Base-by-base conservation (phyloP, 2,329 filamentous ascomycete species). In the Botrytis fragariae region DNA sequence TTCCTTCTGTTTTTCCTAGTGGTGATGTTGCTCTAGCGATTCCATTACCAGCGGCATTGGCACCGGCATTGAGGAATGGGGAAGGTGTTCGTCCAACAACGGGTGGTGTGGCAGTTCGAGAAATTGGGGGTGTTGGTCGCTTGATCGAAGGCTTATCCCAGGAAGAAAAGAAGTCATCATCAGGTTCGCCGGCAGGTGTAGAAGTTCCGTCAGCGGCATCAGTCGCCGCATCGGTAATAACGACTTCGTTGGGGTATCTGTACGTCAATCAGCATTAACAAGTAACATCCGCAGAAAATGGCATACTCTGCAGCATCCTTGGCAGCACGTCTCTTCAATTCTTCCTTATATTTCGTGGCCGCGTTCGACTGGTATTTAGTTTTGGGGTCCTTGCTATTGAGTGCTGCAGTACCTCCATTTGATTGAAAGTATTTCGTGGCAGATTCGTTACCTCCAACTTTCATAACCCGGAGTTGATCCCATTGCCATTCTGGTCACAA, bases 111-210 rank as follows among this genome's bases (percentile, higher is more conserved):
- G 90, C 91, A 61, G 93, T 96, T 80, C 96, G 92, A 54, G 95
- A 98, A 61, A 96, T 89, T 25, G 96, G 95, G 77, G 97, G 97
- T 76, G 94, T 98, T 51, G 95, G 95, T 79, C 94, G 91, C 87
- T 98, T 99, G 84, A 99, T 97, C 7, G 94, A 89, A 35, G 96
- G 96, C 85, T 98, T 98, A 81, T 98, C 96, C 96, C 95, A 99
- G 0, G 94, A 98, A 16, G 95, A 97, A 84, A 99, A 99, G 87
- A 99, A 99, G 82, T 98, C 96, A 80, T 98, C 95, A 32, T 92
- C 91, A 35, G 89, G 87, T 77, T 97, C 94, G 77, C 90, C 92
- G 63, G 92, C 88, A n/a, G 95, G 93, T 18, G 94, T 97, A 77
- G 87, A 89, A 54, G 89, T 86, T 77, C 89, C 91, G 74, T 93